Evolutionary conservation across 208 protist species (phyloP), one percentile per base, ranked within the genome.

Genomic region (Acanthamoeba castellanii): DNA sequence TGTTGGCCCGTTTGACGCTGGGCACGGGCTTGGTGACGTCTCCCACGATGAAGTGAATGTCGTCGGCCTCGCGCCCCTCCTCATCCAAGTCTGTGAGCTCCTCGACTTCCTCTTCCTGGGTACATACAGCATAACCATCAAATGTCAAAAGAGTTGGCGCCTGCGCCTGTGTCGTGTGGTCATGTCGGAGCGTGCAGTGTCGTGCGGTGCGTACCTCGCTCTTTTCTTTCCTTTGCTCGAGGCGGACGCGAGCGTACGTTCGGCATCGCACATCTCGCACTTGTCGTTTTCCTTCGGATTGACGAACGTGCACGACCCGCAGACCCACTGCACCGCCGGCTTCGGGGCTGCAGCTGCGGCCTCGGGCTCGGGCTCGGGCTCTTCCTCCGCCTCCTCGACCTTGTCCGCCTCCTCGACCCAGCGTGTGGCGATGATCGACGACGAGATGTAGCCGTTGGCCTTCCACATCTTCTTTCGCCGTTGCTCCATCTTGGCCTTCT

Each of bases 1-100:
- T 68, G 30, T 68, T 16, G 25, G 16, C 22, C 14, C 42, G 25
- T 30, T 59, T 32, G 11, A 16, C 30, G 47, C 55, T 37, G 47
- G 82, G 57, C 8, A 70, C 55, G 3, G 82, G 82, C 30, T 90
- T 68, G 32, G 82, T 90, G 25, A 90, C 82, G 57, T 90, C 82
- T 18, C 82, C 82, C n/a, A 90, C 57, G 18, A 90, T 14, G 50
- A 90, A 90, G 57, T 90, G 82, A 25, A 90, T 90, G 82, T 90
- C 82, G 82, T 90, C 42, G 18, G n/a, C 52, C 57, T 90, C 82
- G 47, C 57, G 55, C 8, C 55, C 82, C 22, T 90, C 57, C 20
- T 90, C 82, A 27, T 90, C 82, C 57, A 70, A 45, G 18, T 90
- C 82, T 8, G 47, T 68, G 47, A 37, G 25, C n/a, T 88, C 81